A percentile compares a stretch with the other conserved stretches of the same genome.
Conservation (phyloP, 2,329 filamentous ascomycete species). For the Monilinia polystroma region DNA sequence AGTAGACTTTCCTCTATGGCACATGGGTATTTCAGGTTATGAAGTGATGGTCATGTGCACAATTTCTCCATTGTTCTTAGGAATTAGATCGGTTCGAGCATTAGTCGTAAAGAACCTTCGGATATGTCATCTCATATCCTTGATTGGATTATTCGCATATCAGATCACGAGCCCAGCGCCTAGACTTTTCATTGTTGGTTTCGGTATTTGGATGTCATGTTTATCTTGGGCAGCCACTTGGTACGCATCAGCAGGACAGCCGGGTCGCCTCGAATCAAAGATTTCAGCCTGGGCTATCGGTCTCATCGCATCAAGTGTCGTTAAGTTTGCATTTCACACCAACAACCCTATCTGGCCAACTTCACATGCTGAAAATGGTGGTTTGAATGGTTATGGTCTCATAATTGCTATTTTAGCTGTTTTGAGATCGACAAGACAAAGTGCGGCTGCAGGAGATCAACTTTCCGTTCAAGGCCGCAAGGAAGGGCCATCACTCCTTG, state of each 20-base stretch:
- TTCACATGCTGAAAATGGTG: slow-evolving; percentile 85
- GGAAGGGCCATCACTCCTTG: slow-evolving; percentile 67
- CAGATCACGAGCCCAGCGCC: slow-evolving; percentile 68
- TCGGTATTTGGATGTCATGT: slow-evolving; percentile 77
- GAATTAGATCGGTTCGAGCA: slow-evolving; percentile 65
- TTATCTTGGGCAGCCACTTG: slow-evolving; percentile 82
- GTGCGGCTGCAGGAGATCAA: slow-evolving; percentile 47
- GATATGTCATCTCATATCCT: slow-evolving; percentile 71
- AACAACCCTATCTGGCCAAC: slow-evolving; percentile 98
- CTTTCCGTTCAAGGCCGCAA: slow-evolving; percentile 52
- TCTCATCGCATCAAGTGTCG: slow-evolving; percentile 77
- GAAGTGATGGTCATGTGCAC: slow-evolving; percentile 86
- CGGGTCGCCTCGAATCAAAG: slow-evolving; percentile 74
- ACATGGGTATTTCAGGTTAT: slow-evolving; percentile 98
- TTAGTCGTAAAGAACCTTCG: slow-evolving; percentile 68
- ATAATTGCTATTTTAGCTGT: slow-evolving; percentile 72
- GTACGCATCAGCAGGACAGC: slow-evolving; percentile 73
- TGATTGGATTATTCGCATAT: slow-evolving; percentile 77
- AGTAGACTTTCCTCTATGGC: slow-evolving; percentile 90
- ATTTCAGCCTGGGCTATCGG: slow-evolving; percentile 79
- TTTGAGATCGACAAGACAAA: slow-evolving; percentile 69
- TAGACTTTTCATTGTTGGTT: slow-evolving; percentile 77
- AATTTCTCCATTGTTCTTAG: slow-evolving; percentile 76
- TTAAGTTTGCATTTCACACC: slow-evolving; percentile 90
- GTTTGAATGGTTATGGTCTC: slow-evolving; percentile 85